These are phyloP conservation scores for Trypanosoma rangeli DNA, from an alignment of 208 protist species.

Conservation along the genomic window DNA sequence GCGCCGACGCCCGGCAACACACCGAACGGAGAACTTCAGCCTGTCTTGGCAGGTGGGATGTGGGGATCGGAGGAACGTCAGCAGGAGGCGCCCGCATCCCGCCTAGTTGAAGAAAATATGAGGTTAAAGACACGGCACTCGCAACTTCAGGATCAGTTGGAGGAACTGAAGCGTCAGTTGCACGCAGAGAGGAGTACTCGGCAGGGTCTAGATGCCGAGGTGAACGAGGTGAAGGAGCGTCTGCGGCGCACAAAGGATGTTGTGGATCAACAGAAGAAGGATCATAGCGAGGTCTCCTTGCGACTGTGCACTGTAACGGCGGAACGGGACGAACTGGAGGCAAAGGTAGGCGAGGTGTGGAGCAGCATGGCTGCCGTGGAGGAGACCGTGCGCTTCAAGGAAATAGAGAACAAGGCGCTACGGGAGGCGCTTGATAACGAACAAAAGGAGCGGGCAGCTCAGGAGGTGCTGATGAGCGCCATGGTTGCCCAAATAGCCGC, in stretches of 20 bases:
- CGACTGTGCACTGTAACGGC: constrained; percentile 36
- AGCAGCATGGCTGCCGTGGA: constrained; percentile 39
- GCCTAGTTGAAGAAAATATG: constrained; percentile 25
- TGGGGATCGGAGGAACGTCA: constrained; percentile 4
- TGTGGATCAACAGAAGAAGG: constrained; percentile 46
- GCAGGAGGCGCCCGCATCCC: neutral
- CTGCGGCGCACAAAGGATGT: constrained; percentile 24
- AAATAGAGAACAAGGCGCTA: constrained; percentile 26
- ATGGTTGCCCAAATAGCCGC: constrained; percentile 20
- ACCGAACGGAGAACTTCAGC: neutral
- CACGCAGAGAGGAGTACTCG: constrained; percentile 31
- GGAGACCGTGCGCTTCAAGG: constrained; percentile 23
- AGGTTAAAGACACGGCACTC: constrained; percentile 22
- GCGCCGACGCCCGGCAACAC: neutral
- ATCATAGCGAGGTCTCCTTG: constrained; percentile 38
- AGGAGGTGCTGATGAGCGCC: constrained; percentile 30
- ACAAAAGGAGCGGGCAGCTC: constrained; percentile 15
- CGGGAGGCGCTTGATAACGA: constrained; percentile 19
- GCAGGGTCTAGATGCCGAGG: constrained; percentile 28
- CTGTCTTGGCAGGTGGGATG: neutral
- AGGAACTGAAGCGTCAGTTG: constrained; percentile 33
- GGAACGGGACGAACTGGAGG: constrained; percentile 63
- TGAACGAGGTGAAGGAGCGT: constrained; percentile 41
- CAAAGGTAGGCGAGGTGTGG: constrained; percentile 65
- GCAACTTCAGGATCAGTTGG: constrained; percentile 34